Conservation (phyloP, 2,329 filamentous ascomycete species). For the Fusarium verticillioides region DNA sequence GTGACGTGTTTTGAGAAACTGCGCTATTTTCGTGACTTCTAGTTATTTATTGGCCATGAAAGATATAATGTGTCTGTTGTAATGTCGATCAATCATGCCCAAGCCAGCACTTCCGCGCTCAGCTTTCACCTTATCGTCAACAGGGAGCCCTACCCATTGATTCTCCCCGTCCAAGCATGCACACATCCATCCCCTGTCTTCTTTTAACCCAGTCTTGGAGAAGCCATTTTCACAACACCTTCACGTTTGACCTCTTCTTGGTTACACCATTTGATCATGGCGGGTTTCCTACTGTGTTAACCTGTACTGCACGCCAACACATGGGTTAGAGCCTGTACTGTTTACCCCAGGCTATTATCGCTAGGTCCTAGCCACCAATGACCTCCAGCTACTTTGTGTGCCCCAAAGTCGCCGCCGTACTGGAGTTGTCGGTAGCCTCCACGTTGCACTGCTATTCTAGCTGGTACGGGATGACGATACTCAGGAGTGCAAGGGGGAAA, state of each 20-base stretch:
- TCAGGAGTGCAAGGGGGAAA: background rate
- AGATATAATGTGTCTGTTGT: background rate
- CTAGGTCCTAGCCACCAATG: background rate
- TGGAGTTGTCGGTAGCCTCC: background rate
- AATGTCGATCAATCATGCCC: background rate
- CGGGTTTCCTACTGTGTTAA: no score
- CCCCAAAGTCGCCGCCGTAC: background rate
- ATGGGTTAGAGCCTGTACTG: no score
- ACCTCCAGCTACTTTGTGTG: no score
- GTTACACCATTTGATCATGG: background rate
- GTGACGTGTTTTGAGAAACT: background rate
- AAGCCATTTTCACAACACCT: accelerated
- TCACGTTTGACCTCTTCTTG: background rate
- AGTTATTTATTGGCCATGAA: accelerated
- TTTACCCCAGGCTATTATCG: no score
- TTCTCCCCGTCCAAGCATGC: background rate
- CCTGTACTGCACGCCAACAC: background rate
- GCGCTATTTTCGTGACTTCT: background rate
- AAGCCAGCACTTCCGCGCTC: background rate
- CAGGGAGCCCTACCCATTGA: accelerated
- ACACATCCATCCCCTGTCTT: accelerated
- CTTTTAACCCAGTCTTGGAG: no score
- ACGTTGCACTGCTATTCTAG: background rate
- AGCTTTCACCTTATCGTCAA: accelerated
- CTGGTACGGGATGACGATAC: background rate